Base-by-base conservation (phyloP, 495 filamentous ascomycete genomes). In the Penicillium parvum region DNA sequence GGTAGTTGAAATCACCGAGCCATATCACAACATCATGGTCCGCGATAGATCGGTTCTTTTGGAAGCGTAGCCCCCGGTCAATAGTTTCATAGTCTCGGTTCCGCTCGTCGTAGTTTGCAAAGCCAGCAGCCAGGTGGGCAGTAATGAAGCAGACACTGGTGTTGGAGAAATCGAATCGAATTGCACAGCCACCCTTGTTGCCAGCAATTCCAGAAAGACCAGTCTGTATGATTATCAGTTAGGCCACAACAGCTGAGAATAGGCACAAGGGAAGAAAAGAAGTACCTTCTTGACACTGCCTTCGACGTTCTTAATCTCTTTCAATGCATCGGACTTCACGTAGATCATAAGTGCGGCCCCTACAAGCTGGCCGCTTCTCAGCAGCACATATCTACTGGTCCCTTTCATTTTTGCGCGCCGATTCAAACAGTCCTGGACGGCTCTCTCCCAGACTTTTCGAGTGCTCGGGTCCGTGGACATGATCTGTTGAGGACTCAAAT, bases 1-100 rank as follows among this genome's bases (percentile, higher is more conserved):
- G 82, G 66, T 99, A 99, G 55, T 99, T 99, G 69, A 99, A 99
- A 63, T 99, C 92, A 6, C 92, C 92, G 32, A 96, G 74, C 94
- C 94, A 99, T 45, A 99, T 85, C n/a, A 97, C 81, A 17, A 81
- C 82, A 59, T 96, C 87, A 57, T 99, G 92, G 58, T 95, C 83
- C 43, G 91, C 85, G 46, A 99, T 96, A 17, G 81, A 75, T 41
- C 90, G 73, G 56, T 94, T 95, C 43, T 86, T 78, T 56, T 95
- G 90, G 55, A 98, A 99, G 41, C 86, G 76, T 15, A 99, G 65
- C 17, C 92, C 92, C 44, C 84, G 74, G 54, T 83, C 82, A 47
- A 97, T 97, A 9, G 89, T 97, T 15, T 78, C 76, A 50, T 95
- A 97, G 60, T 99, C 94, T 39, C 80, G 80, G 52, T 96, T 97